Evolutionary conservation across 2,329 filamentous ascomycete genomes (phyloP).

Genomic region (Colletotrichum sp.): DNA sequence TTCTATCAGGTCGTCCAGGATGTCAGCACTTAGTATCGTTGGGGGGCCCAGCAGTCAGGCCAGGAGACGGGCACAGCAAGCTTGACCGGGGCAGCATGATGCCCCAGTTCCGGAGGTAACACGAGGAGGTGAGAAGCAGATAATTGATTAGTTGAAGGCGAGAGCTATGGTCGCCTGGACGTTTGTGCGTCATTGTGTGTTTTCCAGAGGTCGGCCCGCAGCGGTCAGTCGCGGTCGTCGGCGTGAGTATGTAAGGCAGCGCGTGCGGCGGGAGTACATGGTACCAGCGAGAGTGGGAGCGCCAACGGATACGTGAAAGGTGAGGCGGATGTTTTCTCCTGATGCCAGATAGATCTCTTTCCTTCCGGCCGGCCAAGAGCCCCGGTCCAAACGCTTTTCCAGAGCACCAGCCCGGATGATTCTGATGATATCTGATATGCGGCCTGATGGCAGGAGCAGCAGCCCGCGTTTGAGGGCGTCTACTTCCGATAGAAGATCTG

Average conservation of each 20-base stretch:
- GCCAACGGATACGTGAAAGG: background rate
- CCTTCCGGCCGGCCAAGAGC: background rate
- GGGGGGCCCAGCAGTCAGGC: background rate
- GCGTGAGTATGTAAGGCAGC: background rate
- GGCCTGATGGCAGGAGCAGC: background rate
- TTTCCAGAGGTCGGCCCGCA: background rate
- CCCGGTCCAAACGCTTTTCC: background rate
- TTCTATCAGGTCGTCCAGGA: background rate
- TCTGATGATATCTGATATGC: slow-evolving; percentile 8
- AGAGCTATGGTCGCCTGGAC: slow-evolving; percentile 10
- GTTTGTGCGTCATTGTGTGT: slow-evolving; percentile 15
- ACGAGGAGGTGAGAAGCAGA: background rate
- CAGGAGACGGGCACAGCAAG: background rate
- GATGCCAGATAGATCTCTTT: background rate
- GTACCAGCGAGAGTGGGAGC: slow-evolving; percentile 1
- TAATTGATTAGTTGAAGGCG: slow-evolving; percentile 13
- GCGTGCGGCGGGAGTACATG: background rate
- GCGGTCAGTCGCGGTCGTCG: slow-evolving; percentile 6
- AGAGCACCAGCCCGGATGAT: background rate
- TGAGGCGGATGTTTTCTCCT: background rate
- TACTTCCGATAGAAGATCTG: slow-evolving; percentile 65
- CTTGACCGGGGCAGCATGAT: background rate
- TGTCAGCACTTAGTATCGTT: background rate
- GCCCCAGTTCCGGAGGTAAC: slow-evolving; percentile 3
- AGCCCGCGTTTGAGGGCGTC: slow-evolving; percentile 15